Evolutionary conservation across 805 yeast species (phyloP), one percentile per base, ranked within the genome.

Genomic region (Yamadazyma philogaea): DNA sequence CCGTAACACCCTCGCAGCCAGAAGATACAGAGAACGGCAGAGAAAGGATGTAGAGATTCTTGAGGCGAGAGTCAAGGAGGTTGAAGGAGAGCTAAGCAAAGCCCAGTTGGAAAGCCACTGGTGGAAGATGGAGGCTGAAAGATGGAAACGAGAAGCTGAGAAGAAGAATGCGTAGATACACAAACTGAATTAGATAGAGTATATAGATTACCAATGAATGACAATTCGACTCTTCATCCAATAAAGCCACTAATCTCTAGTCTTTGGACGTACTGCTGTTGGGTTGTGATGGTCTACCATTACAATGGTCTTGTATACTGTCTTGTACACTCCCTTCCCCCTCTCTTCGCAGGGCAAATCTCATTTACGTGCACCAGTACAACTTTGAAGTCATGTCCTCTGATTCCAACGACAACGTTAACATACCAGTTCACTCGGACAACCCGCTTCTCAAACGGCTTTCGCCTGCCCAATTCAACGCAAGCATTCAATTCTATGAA

Each of bases 401-500:
- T n/a, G 10, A 24, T 24, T 24, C 34, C 19, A 15, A 30, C 34
- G 30, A 35, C n/a, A 16, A 15, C 15, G 7, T 18, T 35, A 20
- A 16, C 7, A 34, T 41, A n/a, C 44, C 44, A 10, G 39, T 35
- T 11, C 31, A 30, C 37, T 4, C 32, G 12, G 43, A 50, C 26
- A 63, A 63, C 35, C 70, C 70, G 3, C 48, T 63, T 27, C 42
- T 51, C 24, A 50, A 57, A 20, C 55, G 51, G 40, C 55, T 68
- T 22, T 52, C 60, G 7, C 65, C 66, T 2, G 49, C 54, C n/a
- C 68, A 67, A 45, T 60, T 68, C 50, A 51, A 66, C 22, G 67
- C 69, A n/a, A 56, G 63, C 42, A 61, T 68, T 30, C 45, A 55
- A 16, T 70, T 70, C 46, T 69, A 67, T 47, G 68, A 69, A 46